Conservation (phyloP, 2,329 filamentous ascomycete genomes). For the Ampelomyces quisqualis region DNA sequence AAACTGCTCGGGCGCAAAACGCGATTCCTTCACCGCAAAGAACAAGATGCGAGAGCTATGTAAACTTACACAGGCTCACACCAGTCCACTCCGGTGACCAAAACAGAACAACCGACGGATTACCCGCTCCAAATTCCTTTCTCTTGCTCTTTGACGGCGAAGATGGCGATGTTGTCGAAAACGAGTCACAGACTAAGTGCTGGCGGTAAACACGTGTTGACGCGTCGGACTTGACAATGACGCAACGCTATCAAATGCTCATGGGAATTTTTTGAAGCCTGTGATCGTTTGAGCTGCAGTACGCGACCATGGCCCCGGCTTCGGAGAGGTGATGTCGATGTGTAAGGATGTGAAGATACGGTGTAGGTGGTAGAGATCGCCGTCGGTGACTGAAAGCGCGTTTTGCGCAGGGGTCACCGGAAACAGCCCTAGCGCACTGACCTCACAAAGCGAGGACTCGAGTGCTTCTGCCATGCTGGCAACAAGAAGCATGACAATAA, state of each 20-base stretch:
- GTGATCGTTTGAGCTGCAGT: slow-evolving; percentile 9
- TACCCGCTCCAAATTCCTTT: too few relatives aligned
- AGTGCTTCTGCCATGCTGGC: slow-evolving; percentile 6
- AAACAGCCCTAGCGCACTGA: slow-evolving; percentile 4
- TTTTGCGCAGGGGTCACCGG: slow-evolving; percentile 7
- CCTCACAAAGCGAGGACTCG: slow-evolving; percentile 4
- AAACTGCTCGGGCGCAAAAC: slow-evolving; percentile 1
- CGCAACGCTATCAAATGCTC: slow-evolving; percentile 11
- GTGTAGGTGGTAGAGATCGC: slow-evolving; percentile 7
- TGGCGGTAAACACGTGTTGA: slow-evolving; percentile 12
- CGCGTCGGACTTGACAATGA: slow-evolving; percentile 25
- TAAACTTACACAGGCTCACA: slow-evolving; percentile 5
- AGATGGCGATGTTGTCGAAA: slow-evolving; percentile 12
- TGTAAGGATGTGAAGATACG: slow-evolving; percentile 15
- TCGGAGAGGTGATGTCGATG: slow-evolving; percentile 3
- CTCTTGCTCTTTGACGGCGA: slow-evolving; percentile 12
- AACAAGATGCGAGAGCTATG: slow-evolving; percentile 5
- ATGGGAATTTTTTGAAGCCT: slow-evolving; percentile 11
- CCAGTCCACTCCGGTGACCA: too few relatives aligned
- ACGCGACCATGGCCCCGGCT: slow-evolving; percentile 21
- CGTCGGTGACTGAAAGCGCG: too few relatives aligned
- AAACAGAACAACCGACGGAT: too few relatives aligned
- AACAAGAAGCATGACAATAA: slow-evolving; percentile 10
- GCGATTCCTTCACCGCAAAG: slow-evolving; percentile 6
- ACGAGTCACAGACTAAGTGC: slow-evolving; percentile 2